phyloP scores from a whole-genome alignment of 2,329 filamentous ascomycete genomes.

The Dactylellina drechsleri region DNA sequence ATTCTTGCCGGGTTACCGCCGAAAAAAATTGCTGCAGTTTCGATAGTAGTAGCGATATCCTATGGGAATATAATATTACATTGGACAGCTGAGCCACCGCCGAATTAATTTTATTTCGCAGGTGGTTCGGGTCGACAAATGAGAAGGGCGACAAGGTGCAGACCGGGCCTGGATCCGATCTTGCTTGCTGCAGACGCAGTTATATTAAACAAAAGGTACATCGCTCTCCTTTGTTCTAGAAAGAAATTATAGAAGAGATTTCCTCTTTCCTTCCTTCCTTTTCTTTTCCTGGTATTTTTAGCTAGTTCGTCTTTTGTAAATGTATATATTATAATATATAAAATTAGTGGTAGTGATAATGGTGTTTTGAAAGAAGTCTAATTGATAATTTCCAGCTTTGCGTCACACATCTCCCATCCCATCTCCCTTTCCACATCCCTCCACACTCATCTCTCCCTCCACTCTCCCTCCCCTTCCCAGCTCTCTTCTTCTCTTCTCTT shows the following conservation, averaged over 20 bases:
- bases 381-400: conserved; percentile 29
- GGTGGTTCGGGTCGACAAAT: neutral
- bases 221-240: too few species aligned
- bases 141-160: neutral
- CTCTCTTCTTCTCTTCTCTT: conserved; percentile 15
- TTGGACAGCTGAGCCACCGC: conserved; percentile 2
- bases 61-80: too few species aligned
- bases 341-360: too few species aligned
- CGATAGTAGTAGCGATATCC: too few species aligned
- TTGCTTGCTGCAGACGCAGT: conserved; percentile 5
- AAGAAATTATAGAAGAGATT: neutral
- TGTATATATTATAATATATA: too few species aligned
- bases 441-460: conserved; percentile 21
- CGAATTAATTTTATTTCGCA: neutral
- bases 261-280: neutral
- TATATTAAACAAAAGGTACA: too few species aligned
- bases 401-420: conserved; percentile 37
- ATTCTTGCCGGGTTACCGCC: conserved; percentile 10
- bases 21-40: too few species aligned
- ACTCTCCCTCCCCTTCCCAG: conserved; percentile 1
- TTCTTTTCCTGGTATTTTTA: conserved; percentile 10
- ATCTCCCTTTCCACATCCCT: conserved; percentile 7
- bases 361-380: too few species aligned
- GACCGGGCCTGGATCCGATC: conserved; percentile 31
- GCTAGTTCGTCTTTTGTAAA: neutral